Base-by-base conservation (phyloP, 805 yeast genomes). In the Candida yuanshanica region DNA sequence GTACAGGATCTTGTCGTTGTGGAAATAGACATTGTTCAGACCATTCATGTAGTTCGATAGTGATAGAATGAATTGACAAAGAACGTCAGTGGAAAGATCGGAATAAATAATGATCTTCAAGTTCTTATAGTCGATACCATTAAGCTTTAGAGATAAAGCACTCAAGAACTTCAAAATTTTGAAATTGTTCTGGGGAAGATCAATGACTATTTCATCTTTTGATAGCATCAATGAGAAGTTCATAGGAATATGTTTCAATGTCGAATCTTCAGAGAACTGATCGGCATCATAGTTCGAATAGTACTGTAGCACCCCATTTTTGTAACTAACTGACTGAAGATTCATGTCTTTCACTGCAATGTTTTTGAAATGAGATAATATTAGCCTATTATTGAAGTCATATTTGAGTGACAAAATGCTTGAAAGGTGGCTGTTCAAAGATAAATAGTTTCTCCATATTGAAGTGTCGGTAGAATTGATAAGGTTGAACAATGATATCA, bases 21-120 rank as follows among this genome's bases (percentile, higher is more conserved):
- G 72, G 50, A 41, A 74, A 59, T 39, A 77, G 63, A 36, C 66
- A 62, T 27, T 72, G 66, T 39, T 65, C 53, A 37, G 69, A 44
- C 49, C 73, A 53, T 56, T 72, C 57, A 59, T 63, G 41, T 38
- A 65, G 52, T 53, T 72, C 43, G 63, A 72, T 41, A 45, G 61
- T 33, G 60, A 63, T 55, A 64, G 59, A 63, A 59, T 66, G 61
- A 51, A 75, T 60, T 63, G 69, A 43, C 49, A 72, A 61, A 47
- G 68, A 48, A 24, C 68, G 53, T 54, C 73, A 53, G 50, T 73
- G 60, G 62, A 64, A 53, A 39, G 65, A 53, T 44, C 63, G 25
- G 62, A 70, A 48, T 50, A 76, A 41, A 54, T 70, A 49, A 61
- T 56, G 46, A 59, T 65, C 54, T 43, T 73, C 65, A 35, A 72